Evolutionary conservation across 2,329 filamentous ascomycete genomes (phyloP), one percentile per base, ranked within the genome.

Genomic region (Ceratocystis alfenasii): DNA sequence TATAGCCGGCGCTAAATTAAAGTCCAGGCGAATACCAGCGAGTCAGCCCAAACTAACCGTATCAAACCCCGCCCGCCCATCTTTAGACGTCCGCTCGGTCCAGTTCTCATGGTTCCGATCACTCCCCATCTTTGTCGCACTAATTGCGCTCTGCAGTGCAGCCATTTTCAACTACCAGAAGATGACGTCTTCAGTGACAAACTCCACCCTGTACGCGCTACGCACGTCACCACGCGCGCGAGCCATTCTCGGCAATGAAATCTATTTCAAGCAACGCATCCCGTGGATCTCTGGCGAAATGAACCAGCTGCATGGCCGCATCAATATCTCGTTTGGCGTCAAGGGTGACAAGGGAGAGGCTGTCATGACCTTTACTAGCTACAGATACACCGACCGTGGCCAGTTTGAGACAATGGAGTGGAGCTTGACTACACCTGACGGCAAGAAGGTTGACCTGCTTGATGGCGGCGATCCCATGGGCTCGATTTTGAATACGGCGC

Each of bases 101-200:
- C 73, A 73, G 62, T 83, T 84, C 73, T 80, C 81, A 70, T 92
- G 88, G 88, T 74, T 80, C 65, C 83, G 83, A 71, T 90, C 90
- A 0, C 76, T 96, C 44, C 93, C 93, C 65, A 78, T 95, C 74
- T 97, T 97, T 81, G 74, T 87, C 64, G 76, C 83, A 69, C 79
- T 90, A 69, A 84, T 96, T 71, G 82, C 83, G 62, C 80, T 81
- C 65, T 87, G 87, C 70, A 86, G 87, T 70, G 78, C 95, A 68
- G 90, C 88, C 70, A 96, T 99, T 76, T 97, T 99, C 87, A 99
- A 99, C 82, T 97, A 99, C 83, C 93, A 99, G 76, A 96, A 96
- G 76, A 85, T 87, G 66, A 90, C 89, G n/a, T 90, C 86, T 30
- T 89, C 88, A 65, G 83, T 93, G 36, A 89, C 96, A n/a, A 85